A percentile compares a stretch with the other conserved stretches of the same genome.
Conservation (phyloP, 1,284 basidiomycete species). For the Pseudozyma pruni region DNA sequence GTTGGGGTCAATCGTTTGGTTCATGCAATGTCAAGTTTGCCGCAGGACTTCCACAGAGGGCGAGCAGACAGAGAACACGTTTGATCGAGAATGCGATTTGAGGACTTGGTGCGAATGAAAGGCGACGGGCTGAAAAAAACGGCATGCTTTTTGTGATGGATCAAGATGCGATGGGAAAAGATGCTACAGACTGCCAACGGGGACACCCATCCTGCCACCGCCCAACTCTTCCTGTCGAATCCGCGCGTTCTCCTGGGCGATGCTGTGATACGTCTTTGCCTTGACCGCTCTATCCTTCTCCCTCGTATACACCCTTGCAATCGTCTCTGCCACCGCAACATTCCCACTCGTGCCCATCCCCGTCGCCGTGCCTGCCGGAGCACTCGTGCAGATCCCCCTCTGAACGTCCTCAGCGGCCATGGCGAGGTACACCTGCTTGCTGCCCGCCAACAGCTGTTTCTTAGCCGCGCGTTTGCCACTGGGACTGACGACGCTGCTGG, state of each 20-base stretch:
- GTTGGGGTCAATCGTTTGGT: not conserved
- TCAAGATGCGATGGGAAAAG: not conserved
- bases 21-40: conserved; percentile 1
- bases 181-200: conserved; percentile 19
- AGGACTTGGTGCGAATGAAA: not conserved
- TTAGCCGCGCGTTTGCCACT: conserved; percentile 59
- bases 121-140: not conserved
- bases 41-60: too few relatives aligned
- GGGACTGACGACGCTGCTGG: conserved; percentile 40
- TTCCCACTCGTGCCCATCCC: not conserved
- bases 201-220: conserved; percentile 45
- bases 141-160: not conserved
- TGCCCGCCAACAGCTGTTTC: conserved; percentile 56
- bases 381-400: conserved; percentile 48
- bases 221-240: conserved; percentile 56
- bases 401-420: conserved; percentile 50
- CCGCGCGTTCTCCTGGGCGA: conserved; percentile 36
- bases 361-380: not conserved
- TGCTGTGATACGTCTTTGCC: conserved; percentile 49
- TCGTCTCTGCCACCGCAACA: conserved; percentile 40
- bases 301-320: conserved; percentile 39
- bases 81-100: too few relatives aligned
- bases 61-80: too few relatives aligned
- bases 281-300: conserved; percentile 53
- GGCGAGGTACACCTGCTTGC: conserved; percentile 41